A percentile compares a stretch with the other conserved stretches of the same genome.
These are phyloP conservation scores for Eremothecium cymbalariae DNA, from an alignment of 1,139 yeast genomes.

Conservation along the genomic window DNA sequence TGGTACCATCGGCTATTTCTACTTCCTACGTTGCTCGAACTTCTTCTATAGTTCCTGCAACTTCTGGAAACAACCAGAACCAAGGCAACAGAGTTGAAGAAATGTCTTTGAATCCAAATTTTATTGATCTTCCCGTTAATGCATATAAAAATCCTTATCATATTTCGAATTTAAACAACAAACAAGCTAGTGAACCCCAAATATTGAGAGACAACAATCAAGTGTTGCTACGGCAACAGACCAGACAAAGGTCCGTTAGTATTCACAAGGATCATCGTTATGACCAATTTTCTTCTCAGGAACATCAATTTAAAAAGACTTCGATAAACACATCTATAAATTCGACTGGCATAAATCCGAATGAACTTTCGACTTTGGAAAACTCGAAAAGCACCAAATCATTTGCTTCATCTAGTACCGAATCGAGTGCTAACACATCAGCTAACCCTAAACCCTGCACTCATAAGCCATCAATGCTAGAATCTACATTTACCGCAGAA, in stretches of 20 bases:
- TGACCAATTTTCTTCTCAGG: conserved; percentile 5
- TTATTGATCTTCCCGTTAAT: conserved; percentile 1
- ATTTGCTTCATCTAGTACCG: not conserved
- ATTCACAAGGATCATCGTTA: conserved; percentile 23
- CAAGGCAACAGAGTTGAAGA: too few relatives aligned
- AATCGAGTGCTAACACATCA: not conserved
- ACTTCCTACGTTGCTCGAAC: too few relatives aligned
- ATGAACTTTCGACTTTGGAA: conserved; percentile 1
- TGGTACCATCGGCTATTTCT: too few relatives aligned
- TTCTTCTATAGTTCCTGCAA: too few relatives aligned
- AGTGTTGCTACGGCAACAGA: too few relatives aligned
- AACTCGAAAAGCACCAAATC: not conserved
- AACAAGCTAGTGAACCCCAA: too few relatives aligned
- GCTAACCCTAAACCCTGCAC: conserved; percentile 5
- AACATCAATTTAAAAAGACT: not conserved
- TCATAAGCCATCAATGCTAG: conserved; percentile 4
- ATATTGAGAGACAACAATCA: too few relatives aligned
- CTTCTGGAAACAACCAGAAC: too few relatives aligned
- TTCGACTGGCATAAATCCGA: not conserved
- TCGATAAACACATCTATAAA: conserved; percentile 1
- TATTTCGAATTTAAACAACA: not conserved
- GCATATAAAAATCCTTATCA: not conserved
- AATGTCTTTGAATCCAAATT: too few relatives aligned
- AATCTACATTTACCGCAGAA: conserved; percentile 11
- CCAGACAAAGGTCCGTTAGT: conserved; percentile 23